These are phyloP conservation scores for Ceratocystis harringtonii DNA, from an alignment of 2,329 filamentous ascomycete species.

Conservation along the genomic window DNA sequence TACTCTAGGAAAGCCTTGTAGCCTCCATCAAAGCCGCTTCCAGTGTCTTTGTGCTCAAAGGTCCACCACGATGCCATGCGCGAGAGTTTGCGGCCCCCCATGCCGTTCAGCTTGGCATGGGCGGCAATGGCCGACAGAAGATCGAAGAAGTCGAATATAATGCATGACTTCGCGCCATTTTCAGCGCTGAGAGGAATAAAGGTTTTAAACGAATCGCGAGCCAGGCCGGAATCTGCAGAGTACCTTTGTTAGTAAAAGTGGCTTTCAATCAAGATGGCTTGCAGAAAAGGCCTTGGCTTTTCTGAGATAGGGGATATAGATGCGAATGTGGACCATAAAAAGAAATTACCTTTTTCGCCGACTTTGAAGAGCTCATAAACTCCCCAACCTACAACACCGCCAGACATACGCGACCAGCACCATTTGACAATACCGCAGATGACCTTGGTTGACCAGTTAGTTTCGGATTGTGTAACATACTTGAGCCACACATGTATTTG, in stretches of 20 bases:
- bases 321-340: background rate
- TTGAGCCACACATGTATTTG: background rate
- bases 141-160: constrained; percentile 95
- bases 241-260: constrained; percentile 1
- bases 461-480: background rate
- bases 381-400: constrained; percentile 91
- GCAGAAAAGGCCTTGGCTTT: background rate
- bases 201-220: constrained; percentile 83
- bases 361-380: constrained; percentile 92
- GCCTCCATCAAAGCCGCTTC: constrained; percentile 84
- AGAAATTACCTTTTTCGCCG: constrained; percentile 70
- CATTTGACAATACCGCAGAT: constrained; percentile 91
- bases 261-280: background rate
- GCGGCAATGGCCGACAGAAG: constrained; percentile 80
- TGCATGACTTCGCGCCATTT: constrained; percentile 66
- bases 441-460: constrained; percentile 39
- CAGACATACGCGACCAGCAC: constrained; percentile 89
- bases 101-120: constrained; percentile 81
- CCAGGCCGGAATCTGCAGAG: constrained; percentile 67
- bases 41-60: constrained; percentile 76
- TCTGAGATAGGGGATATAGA: background rate
- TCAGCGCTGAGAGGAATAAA: constrained; percentile 93
- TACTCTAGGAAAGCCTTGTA: constrained; percentile 71
- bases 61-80: constrained; percentile 97
- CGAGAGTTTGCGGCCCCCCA: constrained; percentile 85